A percentile compares a stretch with the other conserved stretches of the same genome.
phyloP scores from a whole-genome alignment of 768 basidiomycete species.

The Zangia roseola region DNA sequence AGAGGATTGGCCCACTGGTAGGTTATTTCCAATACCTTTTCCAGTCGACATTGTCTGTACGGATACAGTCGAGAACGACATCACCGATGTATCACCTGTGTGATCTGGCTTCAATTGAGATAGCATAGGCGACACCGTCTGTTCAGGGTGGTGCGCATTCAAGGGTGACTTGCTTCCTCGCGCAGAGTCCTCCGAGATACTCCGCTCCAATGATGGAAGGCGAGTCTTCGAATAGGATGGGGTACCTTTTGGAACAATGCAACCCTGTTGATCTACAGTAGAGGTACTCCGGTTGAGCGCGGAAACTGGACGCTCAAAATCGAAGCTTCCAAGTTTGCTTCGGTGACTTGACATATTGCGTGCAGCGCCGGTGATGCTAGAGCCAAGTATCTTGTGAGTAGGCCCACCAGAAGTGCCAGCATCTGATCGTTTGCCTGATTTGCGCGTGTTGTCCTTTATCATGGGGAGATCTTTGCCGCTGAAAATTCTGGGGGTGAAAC shows the following conservation, averaged over 20 bases:
- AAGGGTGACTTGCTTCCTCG: slow-evolving; percentile 14
- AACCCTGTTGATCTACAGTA: slow-evolving; percentile 21
- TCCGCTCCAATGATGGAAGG: slow-evolving; percentile 22
- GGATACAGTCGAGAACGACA: slow-evolving; percentile 32
- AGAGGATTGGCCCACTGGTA: slow-evolving; percentile 43
- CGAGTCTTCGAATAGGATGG: slow-evolving; percentile 11
- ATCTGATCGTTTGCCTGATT: slow-evolving; percentile 22
- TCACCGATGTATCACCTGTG: slow-evolving; percentile 33
- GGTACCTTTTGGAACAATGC: slow-evolving; percentile 3
- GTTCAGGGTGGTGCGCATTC: slow-evolving; percentile 7
- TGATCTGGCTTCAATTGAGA: slow-evolving; percentile 37
- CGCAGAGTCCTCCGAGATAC: slow-evolving; percentile 28
- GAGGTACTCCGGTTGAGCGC: slow-evolving; percentile 31
- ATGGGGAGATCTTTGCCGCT: slow-evolving; percentile 24
- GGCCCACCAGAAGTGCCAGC: slow-evolving; percentile 5
- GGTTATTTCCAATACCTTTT: slow-evolving; percentile 18
- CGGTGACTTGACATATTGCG: slow-evolving; percentile 39
- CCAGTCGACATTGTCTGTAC: slow-evolving; percentile 42
- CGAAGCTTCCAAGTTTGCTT: slow-evolving; percentile 70
- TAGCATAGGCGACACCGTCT: slow-evolving; percentile 18
- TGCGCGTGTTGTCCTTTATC: slow-evolving; percentile 24
- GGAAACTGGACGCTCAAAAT: slow-evolving; percentile 69
- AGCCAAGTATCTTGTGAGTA: slow-evolving; percentile 7
- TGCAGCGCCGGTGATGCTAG: slow-evolving; percentile 2
- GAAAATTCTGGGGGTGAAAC: slow-evolving; percentile 33